phyloP scores from a whole-genome alignment of 257 asterid species.

The Parsonsia alboflavescens region DNA sequence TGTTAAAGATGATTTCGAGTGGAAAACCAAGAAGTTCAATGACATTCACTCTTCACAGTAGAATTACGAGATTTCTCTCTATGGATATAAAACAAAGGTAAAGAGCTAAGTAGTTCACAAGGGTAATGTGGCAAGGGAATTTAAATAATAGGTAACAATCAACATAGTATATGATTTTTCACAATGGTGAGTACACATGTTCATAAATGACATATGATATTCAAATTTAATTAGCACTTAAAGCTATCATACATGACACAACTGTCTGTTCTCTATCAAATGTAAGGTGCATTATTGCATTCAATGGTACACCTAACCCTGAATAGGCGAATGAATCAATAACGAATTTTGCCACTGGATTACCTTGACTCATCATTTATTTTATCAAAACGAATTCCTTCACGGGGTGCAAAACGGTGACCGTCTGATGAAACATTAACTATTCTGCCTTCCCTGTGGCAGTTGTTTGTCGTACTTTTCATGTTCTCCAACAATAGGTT shows the following conservation, averaged over 20 bases:
- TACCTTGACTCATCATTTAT: slow-evolving; percentile 36
- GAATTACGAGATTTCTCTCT: neutral
- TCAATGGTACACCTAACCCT: too few relatives aligned
- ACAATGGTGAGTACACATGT: neutral
- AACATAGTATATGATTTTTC: neutral
- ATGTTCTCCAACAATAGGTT: slow-evolving; percentile 35
- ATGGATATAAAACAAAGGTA: neutral
- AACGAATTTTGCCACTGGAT: neutral
- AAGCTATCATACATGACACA: neutral
- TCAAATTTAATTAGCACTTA: neutral
- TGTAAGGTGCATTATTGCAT: too few relatives aligned
- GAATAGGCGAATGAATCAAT: neutral
- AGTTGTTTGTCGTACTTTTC: slow-evolving; percentile 29
- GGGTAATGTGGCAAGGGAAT: neutral
- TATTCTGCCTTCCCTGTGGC: slow-evolving; percentile 41
- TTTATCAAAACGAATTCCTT: slow-evolving; percentile 38
- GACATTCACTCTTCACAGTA: neutral
- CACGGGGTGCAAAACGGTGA: slow-evolving; percentile 22
- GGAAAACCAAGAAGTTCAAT: neutral
- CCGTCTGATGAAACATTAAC: slow-evolving; percentile 35
- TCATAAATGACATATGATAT: neutral
- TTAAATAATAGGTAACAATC: neutral
- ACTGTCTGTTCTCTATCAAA: too few relatives aligned
- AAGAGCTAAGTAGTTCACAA: neutral
- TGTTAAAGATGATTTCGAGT: neutral